Evolutionary conservation across 2,329 filamentous ascomycete genomes (phyloP), one percentile per base, ranked within the genome.

Genomic region (Cladophialophora yegresii): DNA sequence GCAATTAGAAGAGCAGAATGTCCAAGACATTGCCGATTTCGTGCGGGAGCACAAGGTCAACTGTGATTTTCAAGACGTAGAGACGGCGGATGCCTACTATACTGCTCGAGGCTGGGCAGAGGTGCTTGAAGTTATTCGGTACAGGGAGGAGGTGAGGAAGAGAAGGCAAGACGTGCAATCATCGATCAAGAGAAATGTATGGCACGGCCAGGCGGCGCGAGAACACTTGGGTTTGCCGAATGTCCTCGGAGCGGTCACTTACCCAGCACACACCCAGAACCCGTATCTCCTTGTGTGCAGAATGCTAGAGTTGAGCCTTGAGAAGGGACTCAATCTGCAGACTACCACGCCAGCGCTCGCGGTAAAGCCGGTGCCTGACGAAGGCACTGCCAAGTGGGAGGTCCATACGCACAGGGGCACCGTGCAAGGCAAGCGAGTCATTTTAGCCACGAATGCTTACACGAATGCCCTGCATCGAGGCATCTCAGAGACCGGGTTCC

Each of bases 371-470:
- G 63, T 77, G 6, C 62, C 64, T 3, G 69, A 67, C 47, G 64
- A 67, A 0, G 50, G 16, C 10, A 36, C 12, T 22, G 30, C 13
- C 32, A 10, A n/a, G 2, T 84, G 82, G 69, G 71, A 74, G 1
- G 69, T 87, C 4, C 68, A 75, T 4, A 86, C 84, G 0, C 59
- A 69, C 0, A 75, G 80, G 6, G 84, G 83, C 1, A 67, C 49
- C 0, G 76, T 87, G 36, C 72, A 70, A 3, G 77, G 83, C 7
- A 75, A 76, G 0, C 80, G 87, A 58, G 75, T 88, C 1, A 77
- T 87, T 2, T 83, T 88, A 67, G 83, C 83, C 7, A 87, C 84
- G 1, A 87, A 88, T 66, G 83, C 76, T 6, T 82, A 83, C 67
- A 77, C 82, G 0, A 73, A 79, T 0, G 80, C 84, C 56, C 79